Conservation (phyloP, 2,329 filamentous ascomycete genomes). For the Arthrobotrys megalospora region DNA sequence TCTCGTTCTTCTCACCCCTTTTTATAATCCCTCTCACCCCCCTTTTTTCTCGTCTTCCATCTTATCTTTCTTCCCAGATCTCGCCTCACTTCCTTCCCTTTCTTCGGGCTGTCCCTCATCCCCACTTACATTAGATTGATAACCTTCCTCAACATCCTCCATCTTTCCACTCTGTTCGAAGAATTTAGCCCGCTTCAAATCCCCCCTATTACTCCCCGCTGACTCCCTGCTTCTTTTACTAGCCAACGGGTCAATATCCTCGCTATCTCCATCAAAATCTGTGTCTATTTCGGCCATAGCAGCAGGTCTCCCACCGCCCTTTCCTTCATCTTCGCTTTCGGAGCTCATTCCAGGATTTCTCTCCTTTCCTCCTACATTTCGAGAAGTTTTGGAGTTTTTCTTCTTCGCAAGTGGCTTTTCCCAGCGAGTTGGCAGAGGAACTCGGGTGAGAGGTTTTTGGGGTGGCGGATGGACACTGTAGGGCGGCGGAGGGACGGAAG, state of each 20-base stretch:
- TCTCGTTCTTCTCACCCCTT: neutral
- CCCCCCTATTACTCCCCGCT: slow-evolving; percentile 26
- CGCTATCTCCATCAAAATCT: slow-evolving; percentile 19
- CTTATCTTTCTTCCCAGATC: neutral
- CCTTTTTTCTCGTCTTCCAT: neutral
- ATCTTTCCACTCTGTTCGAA: slow-evolving; percentile 19
- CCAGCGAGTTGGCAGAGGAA: neutral
- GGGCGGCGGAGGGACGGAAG: neutral
- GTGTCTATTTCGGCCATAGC: neutral
- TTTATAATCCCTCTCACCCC: neutral
- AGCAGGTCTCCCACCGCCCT: no score
- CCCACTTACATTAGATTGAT: neutral
- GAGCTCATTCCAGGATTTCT: slow-evolving; percentile 30
- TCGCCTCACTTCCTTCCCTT: neutral
- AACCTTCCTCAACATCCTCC: slow-evolving; percentile 19
- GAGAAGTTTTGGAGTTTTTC: neutral
- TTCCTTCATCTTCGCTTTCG: neutral
- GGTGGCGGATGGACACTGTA: neutral
- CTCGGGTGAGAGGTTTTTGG: neutral
- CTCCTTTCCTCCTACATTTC: slow-evolving; percentile 16
- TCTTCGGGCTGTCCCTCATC: neutral
- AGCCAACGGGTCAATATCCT: slow-evolving; percentile 18
- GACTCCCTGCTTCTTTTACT: slow-evolving; percentile 51
- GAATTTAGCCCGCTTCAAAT: slow-evolving; percentile 35
- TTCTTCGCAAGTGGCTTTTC: slow-evolving; percentile 11